phyloP scores from a whole-genome alignment of 805 yeast species.

The Starmerella lactis-condensi region DNA sequence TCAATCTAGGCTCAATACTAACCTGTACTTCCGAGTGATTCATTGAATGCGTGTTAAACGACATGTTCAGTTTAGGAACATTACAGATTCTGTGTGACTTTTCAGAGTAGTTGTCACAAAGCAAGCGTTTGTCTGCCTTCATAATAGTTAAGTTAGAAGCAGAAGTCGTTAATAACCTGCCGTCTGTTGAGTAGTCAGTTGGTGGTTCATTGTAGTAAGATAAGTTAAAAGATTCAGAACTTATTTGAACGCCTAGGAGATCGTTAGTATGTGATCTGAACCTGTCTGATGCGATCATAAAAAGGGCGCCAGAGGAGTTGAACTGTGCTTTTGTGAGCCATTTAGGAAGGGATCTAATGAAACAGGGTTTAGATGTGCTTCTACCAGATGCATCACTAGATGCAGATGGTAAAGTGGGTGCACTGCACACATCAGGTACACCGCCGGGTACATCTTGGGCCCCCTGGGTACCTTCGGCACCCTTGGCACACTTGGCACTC shows the following conservation, averaged over 20 bases:
- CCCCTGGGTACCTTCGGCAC: too few species aligned
- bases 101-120: constrained; percentile 6
- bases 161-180: constrained; percentile 8
- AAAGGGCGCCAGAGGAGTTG: constrained; percentile 4
- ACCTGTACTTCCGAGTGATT: constrained; percentile 2
- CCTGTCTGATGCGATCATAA: constrained; percentile 15
- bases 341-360: constrained; percentile 14
- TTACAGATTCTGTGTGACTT: constrained; percentile 5
- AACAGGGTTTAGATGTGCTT: constrained; percentile 3
- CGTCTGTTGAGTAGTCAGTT: constrained; percentile 8
- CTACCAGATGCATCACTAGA: too few species aligned
- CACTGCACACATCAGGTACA: too few species aligned
- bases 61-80: constrained; percentile 7
- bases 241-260: constrained; percentile 13
- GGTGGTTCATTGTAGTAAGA: constrained; percentile 7
- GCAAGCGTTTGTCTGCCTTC: constrained; percentile 11
- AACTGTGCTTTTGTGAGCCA: constrained; percentile 12
- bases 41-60: constrained; percentile 5
- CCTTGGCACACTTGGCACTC: too few species aligned
- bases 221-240: constrained; percentile 4
- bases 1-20: constrained; percentile 11
- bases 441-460: too few species aligned
- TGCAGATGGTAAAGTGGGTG: too few species aligned
- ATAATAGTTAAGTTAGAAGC: constrained; percentile 8
- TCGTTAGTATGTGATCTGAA: constrained; percentile 15